phyloP scores from a whole-genome alignment of 768 basidiomycete species.

The Kwoniella mangroviensis region DNA sequence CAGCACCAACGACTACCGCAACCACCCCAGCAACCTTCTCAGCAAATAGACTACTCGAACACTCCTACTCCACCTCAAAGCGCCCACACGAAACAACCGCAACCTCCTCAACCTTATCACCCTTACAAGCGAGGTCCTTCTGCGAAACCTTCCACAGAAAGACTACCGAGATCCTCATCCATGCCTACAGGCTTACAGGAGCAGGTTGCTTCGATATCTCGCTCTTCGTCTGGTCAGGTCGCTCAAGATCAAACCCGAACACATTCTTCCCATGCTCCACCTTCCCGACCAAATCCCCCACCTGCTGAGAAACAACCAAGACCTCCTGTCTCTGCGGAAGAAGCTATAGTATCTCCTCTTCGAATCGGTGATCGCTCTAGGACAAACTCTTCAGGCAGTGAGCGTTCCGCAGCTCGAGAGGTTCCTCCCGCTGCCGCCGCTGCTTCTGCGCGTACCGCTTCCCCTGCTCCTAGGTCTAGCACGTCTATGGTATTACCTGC shows the following conservation, averaged over 20 bases:
- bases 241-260: conserved; percentile 15
- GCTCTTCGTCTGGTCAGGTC: conserved; percentile 18
- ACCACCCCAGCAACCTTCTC: background rate
- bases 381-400: conserved; percentile 16
- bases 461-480: background rate
- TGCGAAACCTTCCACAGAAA: conserved; percentile 39
- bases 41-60: conserved; percentile 2
- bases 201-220: conserved; percentile 12
- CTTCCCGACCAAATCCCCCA: background rate
- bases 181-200: conserved; percentile 17
- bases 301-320: conserved; percentile 2
- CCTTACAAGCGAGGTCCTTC: conserved; percentile 48
- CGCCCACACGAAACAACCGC: conserved; percentile 19
- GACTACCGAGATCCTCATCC: conserved; percentile 28
- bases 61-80: conserved; percentile 9
- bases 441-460: background rate
- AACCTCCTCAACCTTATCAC: conserved; percentile 39
- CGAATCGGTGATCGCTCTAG: conserved; percentile 13
- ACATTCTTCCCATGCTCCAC: background rate
- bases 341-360: conserved; percentile 13
- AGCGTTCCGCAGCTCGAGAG: conserved; percentile 7
- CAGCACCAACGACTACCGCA: conserved; percentile 19
- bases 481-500: conserved; percentile 21
- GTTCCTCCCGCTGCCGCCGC: background rate
- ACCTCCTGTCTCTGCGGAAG: background rate